These are phyloP conservation scores for Paraglomus occultum DNA, from an alignment of 192 early-diverging fungal genomes.

Conservation along the genomic window DNA sequence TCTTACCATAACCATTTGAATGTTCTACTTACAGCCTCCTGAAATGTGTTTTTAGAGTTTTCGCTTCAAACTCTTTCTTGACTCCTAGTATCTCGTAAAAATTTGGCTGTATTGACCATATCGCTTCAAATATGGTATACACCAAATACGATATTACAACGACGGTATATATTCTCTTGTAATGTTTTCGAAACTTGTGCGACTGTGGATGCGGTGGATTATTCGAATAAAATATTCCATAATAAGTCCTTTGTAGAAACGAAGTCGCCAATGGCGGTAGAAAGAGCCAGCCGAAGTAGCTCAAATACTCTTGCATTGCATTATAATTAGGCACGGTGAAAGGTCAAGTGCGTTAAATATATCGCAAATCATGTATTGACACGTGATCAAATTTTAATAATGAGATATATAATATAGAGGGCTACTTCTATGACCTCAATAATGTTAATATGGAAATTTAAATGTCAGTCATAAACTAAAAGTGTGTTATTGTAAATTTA, in stretches of 20 bases:
- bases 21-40: slow-evolving; percentile 37
- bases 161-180: slow-evolving; percentile 41
- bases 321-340: not conserved
- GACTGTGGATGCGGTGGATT: slow-evolving; percentile 37
- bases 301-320: slow-evolving; percentile 35
- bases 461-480: too few species aligned
- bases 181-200: slow-evolving; percentile 38
- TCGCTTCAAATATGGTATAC: slow-evolving; percentile 44
- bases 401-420: too few species aligned
- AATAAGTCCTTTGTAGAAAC: slow-evolving; percentile 42
- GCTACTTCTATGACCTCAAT: too few species aligned
- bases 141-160: slow-evolving; percentile 42
- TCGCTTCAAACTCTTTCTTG: slow-evolving; percentile 34
- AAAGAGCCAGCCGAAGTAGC: slow-evolving; percentile 40
- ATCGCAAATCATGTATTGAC: too few species aligned
- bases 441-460: too few species aligned
- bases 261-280: slow-evolving; percentile 40
- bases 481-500: too few species aligned
- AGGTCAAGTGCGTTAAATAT: too few species aligned
- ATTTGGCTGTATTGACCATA: slow-evolving; percentile 33
- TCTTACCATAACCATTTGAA: not conserved
- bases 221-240: slow-evolving; percentile 37
- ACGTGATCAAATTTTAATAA: too few species aligned
- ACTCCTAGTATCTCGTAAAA: slow-evolving; percentile 43
- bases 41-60: slow-evolving; percentile 39